A percentile compares a stretch with the other conserved stretches of the same genome.
These are phyloP conservation scores for Endogone sp. DNA, from an alignment of 192 early-diverging fungal genomes.

Conservation along the genomic window DNA sequence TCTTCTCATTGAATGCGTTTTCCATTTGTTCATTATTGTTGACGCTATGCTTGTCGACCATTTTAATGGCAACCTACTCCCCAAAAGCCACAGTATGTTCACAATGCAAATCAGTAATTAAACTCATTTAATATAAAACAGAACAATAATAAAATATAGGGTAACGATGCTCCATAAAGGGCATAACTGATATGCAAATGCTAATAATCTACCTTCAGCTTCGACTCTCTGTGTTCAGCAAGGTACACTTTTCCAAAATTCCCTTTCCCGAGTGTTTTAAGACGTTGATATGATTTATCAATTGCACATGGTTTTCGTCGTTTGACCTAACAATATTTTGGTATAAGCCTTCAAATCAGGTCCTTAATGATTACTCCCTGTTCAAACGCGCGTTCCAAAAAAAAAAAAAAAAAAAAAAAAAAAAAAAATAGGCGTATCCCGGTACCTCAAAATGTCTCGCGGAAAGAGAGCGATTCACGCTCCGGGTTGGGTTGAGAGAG, in stretches of 20 bases:
- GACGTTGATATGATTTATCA: neutral
- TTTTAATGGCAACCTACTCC: constrained; percentile 55
- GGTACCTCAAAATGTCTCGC: neutral
- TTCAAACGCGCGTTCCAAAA: too few species aligned
- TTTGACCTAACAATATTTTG: neutral
- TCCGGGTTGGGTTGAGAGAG: too few species aligned
- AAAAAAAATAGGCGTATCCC: neutral
- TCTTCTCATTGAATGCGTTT: constrained; percentile 44
- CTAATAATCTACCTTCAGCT: constrained; percentile 30
- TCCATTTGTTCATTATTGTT: constrained; percentile 49
- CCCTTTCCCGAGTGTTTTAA: constrained; percentile 46
- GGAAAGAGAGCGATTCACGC: too few species aligned
- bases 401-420: too few species aligned
- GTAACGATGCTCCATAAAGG: too few species aligned
- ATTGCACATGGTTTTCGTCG: neutral
- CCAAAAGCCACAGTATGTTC: too few species aligned
- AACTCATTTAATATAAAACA: too few species aligned
- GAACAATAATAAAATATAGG: too few species aligned
- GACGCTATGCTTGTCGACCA: constrained; percentile 50
- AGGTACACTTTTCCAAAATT: constrained; percentile 62
- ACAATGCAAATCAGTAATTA: too few species aligned
- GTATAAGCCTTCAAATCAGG: too few species aligned
- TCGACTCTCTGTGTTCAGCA: constrained; percentile 41
- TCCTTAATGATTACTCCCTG: too few species aligned
- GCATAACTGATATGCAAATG: too few species aligned